phyloP scores from a whole-genome alignment of 2,329 filamentous ascomycete species.

The Dactylellina parvicollis region DNA sequence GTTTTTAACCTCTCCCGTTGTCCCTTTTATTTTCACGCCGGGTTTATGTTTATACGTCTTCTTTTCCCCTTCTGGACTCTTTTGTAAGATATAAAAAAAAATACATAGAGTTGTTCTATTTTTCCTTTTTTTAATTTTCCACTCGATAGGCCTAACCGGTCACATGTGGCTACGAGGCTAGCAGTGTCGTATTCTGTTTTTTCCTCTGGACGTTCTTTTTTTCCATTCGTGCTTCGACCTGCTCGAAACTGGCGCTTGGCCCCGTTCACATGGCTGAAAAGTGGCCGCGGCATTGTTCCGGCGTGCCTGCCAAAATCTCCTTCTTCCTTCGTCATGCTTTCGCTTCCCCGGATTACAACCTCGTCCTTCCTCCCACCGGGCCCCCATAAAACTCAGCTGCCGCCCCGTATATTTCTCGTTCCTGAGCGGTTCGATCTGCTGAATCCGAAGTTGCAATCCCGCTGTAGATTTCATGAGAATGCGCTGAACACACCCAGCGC shows the following conservation, averaged over 20 bases:
- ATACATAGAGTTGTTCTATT: slow-evolving; percentile 47
- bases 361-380: slow-evolving; percentile 25
- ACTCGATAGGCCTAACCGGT: slow-evolving; percentile 26
- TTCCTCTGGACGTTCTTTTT: too few species aligned
- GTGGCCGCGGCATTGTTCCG: slow-evolving; percentile 53
- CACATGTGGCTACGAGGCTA: neutral
- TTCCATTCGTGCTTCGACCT: slow-evolving; percentile 33
- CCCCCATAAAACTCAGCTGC: slow-evolving; percentile 47
- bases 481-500: slow-evolving; percentile 1
- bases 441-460: neutral
- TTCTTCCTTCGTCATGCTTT: slow-evolving; percentile 45
- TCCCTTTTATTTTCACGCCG: slow-evolving; percentile 11
- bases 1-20: slow-evolving; percentile 6
- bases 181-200: too few species aligned
- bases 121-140: slow-evolving; percentile 1
- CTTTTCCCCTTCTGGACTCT: slow-evolving; percentile 20
- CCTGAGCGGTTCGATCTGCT: neutral
- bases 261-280: slow-evolving; percentile 53
- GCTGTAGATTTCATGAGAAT: neutral
- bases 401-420: slow-evolving; percentile 18
- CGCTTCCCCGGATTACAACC: slow-evolving; percentile 52
- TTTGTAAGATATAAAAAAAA: slow-evolving; percentile 51
- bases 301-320: slow-evolving; percentile 37
- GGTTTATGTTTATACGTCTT: slow-evolving; percentile 51
- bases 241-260: slow-evolving; percentile 42